Evolutionary conservation across 768 basidiomycete genomes (phyloP), one percentile per base, ranked within the genome.

Genomic region (Tylopilus intermedius): DNA sequence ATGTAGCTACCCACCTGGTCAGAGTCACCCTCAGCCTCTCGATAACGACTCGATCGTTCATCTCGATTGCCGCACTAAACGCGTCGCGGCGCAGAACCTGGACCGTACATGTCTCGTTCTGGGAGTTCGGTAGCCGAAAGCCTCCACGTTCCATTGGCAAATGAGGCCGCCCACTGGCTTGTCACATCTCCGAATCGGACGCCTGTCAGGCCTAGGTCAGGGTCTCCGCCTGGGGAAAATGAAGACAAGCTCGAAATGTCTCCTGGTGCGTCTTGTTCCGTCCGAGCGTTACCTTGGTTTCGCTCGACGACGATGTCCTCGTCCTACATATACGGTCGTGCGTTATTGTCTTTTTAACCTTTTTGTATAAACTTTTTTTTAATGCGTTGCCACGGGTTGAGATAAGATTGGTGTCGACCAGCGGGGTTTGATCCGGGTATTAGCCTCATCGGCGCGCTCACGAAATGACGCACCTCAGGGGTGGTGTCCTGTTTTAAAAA

Each of bases 381-480:
- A 11, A 21, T 39, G 18, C 39, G 39, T 43, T 58, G 49, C 41
- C 51, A 58, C 41, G 52, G 30, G 30, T 58, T 44, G 49, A 55
- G 58, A 66, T 68, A 64, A 64, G 63, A 64, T 67, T 59, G 29
- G 10, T 33, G 32, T 41, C 10, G 47, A 52, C 49, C 29, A 13
- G 47, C 40, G 33, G 41, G 7, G 21, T 54, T 50, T 67, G 67
- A 67, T 67, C 67, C 66, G 67, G 57, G 39, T 11, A 9, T 27
- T n/a, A 18, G n/a, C 13, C 33, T 13, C 33, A 22, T 40, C 50
- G 57, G 42, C 49, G 37, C 10, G 33, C 15, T 10, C 15, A 39
- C 59, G 27, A 52, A 14, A 67, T 67, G 67, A 69, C 67, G 66
- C 65, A 69, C 49, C 57, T 48, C 18, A 18, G 18, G 18, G 18